phyloP scores from a whole-genome alignment of 1,284 basidiomycete species.

The Amylostereum chailletii region DNA sequence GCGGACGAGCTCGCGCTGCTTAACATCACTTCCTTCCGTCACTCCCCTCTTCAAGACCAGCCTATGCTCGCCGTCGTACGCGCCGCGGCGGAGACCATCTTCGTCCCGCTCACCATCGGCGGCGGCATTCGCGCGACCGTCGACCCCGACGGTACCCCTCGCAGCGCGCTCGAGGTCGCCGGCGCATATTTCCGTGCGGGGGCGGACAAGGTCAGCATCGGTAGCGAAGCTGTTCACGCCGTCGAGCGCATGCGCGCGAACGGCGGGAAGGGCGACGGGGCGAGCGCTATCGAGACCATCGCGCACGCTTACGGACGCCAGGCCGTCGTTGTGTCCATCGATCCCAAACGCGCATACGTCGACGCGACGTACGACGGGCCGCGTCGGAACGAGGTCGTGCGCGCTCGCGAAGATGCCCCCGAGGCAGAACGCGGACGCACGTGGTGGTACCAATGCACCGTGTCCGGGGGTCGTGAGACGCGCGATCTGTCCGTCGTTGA shows the following conservation, averaged over 20 bases:
- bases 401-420: constrained; percentile 38
- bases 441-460: constrained; percentile 99
- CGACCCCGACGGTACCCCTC: constrained; percentile 90
- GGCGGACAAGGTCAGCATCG: constrained; percentile 97
- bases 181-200: constrained; percentile 95
- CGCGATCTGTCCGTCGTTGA: constrained; percentile 91
- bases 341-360: constrained; percentile 88
- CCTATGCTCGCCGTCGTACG: constrained; percentile 97
- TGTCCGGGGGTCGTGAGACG: constrained; percentile 84
- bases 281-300: constrained; percentile 93
- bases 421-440: constrained; percentile 62
- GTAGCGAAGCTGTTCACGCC: constrained; percentile 90
- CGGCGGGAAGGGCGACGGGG: constrained; percentile 45
- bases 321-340: constrained; percentile 96
- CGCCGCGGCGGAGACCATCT: constrained; percentile 83
- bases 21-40: constrained; percentile 99
- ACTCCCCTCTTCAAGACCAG: constrained; percentile 91
- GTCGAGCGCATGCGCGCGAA: constrained; percentile 74
- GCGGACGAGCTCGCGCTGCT: constrained; percentile 97
- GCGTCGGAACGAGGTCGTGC: constrained; percentile 60
- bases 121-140: constrained; percentile 96
- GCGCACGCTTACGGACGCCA: constrained; percentile 89
- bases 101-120: constrained; percentile 98
- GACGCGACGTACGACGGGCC: constrained; percentile 62
- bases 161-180: constrained; percentile 88